These are phyloP conservation scores for Blastobotrys capitulatus DNA, from an alignment of 1,139 yeast species.

Conservation along the genomic window DNA sequence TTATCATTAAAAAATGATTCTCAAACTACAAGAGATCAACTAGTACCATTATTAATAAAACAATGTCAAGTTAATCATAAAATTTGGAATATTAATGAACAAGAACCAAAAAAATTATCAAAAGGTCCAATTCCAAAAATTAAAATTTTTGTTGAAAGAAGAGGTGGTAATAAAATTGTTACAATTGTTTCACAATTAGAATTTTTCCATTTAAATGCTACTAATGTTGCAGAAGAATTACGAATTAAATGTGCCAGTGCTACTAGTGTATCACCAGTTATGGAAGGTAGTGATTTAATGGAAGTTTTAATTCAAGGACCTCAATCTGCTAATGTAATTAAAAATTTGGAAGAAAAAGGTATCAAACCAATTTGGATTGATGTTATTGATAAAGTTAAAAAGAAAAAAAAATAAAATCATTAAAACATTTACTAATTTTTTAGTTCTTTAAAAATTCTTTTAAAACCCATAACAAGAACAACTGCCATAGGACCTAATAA, in stretches of 20 bases:
- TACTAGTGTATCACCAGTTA: conserved; percentile 56
- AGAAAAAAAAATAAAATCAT: background rate
- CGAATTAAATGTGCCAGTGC: conserved; percentile 86
- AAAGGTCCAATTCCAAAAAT: conserved; percentile 70
- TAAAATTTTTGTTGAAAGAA: conserved; percentile 62
- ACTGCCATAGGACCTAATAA: conserved; percentile 77
- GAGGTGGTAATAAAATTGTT: conserved; percentile 75
- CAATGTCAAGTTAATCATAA: conserved; percentile 56
- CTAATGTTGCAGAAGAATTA: conserved; percentile 59
- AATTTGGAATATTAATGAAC: conserved; percentile 45
- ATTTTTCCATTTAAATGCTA: conserved; percentile 59
- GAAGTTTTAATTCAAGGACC: conserved; percentile 91
- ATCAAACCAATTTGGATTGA: conserved; percentile 62
- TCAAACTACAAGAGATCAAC: conserved; percentile 42
- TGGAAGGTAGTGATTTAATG: conserved; percentile 37
- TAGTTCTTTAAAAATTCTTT: conserved; percentile 40
- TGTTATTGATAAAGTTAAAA: conserved; percentile 48
- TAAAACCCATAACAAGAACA: conserved; percentile 56
- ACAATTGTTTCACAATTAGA: conserved; percentile 72
- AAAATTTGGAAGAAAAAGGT: conserved; percentile 58
- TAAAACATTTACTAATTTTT: conserved; percentile 7
- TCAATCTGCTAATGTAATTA: conserved; percentile 59
- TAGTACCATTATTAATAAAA: conserved; percentile 45
- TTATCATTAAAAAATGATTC: conserved; percentile 18
- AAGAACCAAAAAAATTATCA: conserved; percentile 21